Base-by-base conservation (phyloP, 2,329 filamentous ascomycete genomes). In the Apiospora marii region DNA sequence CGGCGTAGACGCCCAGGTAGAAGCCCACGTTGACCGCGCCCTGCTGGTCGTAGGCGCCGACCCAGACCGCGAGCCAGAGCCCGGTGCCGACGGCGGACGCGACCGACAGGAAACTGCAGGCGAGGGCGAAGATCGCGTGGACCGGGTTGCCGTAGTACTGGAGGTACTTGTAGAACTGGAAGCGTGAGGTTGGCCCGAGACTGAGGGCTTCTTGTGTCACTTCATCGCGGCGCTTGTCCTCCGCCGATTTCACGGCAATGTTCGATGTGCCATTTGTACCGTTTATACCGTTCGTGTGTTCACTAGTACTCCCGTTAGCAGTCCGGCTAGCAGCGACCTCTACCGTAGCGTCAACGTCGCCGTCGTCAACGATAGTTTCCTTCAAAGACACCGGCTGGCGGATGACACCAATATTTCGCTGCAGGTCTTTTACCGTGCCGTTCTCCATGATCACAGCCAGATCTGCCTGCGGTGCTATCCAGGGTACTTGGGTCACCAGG, bases 401-500 rank as follows among this genome's bases (percentile, higher is more conserved):
- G 22, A 83, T 79, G 24, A 86, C 81, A 24, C 85, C 86, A 48
- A 88, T 79, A 44, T 88, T 86, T 58, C 82, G 80, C 71, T 87
- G 84, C 1, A 81, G 74, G 22, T 80, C 79, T 53, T 82, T 80
- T 43, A 88, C 74, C 12, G 75, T 79, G 6, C 87, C 87, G 69
- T 84, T 85, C 24, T 88, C 86, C n/a, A 89, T 78, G 0, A 76
- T 75, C 44, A 88, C 78, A 14, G 83, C 80, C 14, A 87, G 78
- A 72, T 89, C 87, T 12, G 86, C 85, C 76, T 89, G 87, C 3
- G 84, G 82, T 0, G 86, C 81, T 58, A 89, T 84, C 87, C 87
- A 88, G 1, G 85, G 86, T 51, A 88, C 78, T 75, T 91, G 89
- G 3, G 88, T 90, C 4, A 91, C 89, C 22, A 91, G 81, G 7